Base-by-base conservation (phyloP, 108 stramenopile species). In the Cyclostephanos tholiformis region DNA sequence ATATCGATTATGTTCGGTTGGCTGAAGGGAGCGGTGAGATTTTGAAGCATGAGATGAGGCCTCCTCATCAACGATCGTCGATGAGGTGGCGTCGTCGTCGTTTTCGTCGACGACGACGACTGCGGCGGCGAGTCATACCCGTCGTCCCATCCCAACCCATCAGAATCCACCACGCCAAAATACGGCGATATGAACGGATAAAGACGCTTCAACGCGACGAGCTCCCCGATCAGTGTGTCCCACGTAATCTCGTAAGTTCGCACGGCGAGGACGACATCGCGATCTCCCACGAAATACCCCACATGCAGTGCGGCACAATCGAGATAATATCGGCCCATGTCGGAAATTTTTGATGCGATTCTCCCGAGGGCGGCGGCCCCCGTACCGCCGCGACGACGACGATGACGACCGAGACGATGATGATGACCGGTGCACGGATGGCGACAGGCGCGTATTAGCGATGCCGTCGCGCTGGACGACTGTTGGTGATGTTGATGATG, bases 1-100 rank as follows among this genome's bases (percentile, higher is more conserved):
- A 96, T 58, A 69, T 96, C 95, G 62, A 96, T 84, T 13, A 93
- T 84, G 67, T 88, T 91, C 4, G 95, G 91, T 48, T 87, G 74
- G 26, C 48, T 30, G 65, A 87, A 93, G 46, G 69, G 71, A 29
- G 48, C 29, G 13, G 90, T 89, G 7, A 89, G 32, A 52, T 93
- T 84, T 23, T 74, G 65, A n/a, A 96, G 71, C 8, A 93, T 49
- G 4, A 95, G 67, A 69, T 91, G 77, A 10, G 84, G 77, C 55
- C 88, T 72, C 6, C 43, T 67, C 43, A 67, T 26, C 25, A 76
- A 69, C 32, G 65, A 68, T 9, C 55, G 48, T 58, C 43, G 32
- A 32, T 4, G 32, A 2, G 32, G 3, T 32, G 32, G 32, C 32
- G 32, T 32, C 32, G 32, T 9, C 29, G 39, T 43, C 20, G 27